A percentile compares a stretch with the other conserved stretches of the same genome.
Evolutionary conservation across 2,329 filamentous ascomycete species (phyloP).

Genomic region (Aureobasidium sp.): DNA sequence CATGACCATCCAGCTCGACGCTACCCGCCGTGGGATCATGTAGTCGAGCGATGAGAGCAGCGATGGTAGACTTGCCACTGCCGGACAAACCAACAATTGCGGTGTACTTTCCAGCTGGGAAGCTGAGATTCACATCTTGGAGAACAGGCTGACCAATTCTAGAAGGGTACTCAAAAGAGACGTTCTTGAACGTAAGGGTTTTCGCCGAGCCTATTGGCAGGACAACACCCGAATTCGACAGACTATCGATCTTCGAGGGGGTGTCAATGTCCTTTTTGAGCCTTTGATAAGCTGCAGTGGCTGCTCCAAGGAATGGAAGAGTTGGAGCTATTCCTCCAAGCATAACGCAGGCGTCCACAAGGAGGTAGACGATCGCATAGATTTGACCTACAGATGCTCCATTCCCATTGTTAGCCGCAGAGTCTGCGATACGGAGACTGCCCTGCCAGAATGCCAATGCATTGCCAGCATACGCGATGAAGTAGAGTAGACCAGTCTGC

Average conservation of each 20-base stretch:
- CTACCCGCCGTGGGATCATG: constrained; percentile 35
- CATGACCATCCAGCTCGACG: constrained; percentile 34
- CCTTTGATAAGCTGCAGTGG: not conserved
- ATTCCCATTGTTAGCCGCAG: not conserved
- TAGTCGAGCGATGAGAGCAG: constrained; percentile 40
- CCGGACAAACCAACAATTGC: constrained; percentile 41
- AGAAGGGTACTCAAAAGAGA: constrained; percentile 66
- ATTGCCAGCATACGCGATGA: not conserved
- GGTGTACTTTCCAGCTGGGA: constrained; percentile 35
- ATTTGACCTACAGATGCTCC: not conserved
- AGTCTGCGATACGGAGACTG: not conserved
- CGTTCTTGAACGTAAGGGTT: constrained; percentile 49
- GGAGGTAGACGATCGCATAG: not conserved
- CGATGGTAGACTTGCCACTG: constrained; percentile 38
- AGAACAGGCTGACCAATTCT: constrained; percentile 33
- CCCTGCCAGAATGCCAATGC: not conserved
- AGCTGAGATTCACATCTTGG: constrained; percentile 27
- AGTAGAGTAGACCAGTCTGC: not conserved
- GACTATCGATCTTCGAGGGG: not conserved
- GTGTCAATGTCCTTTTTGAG: not conserved
- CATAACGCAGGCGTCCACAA: not conserved
- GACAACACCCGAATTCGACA: not conserved
- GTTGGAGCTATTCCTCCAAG: not conserved
- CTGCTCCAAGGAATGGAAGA: not conserved
- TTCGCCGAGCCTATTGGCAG: not conserved